These are phyloP conservation scores for Blastobotrys ciferrii DNA, from an alignment of 1,139 yeast species.

Conservation along the genomic window DNA sequence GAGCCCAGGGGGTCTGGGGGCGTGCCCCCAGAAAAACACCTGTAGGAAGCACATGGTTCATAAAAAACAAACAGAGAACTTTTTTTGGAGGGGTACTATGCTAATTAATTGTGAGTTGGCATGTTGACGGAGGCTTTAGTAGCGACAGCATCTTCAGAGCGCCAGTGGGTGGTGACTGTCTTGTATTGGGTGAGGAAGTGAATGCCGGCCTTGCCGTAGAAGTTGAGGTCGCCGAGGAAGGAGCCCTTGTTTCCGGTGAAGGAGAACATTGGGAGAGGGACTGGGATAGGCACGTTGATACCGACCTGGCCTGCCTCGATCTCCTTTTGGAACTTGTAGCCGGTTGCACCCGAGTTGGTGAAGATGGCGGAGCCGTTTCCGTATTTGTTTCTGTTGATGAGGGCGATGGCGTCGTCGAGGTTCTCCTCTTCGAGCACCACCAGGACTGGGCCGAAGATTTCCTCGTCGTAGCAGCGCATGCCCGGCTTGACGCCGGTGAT, in stretches of 20 bases:
- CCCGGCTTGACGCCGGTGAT: slow-evolving; percentile 64
- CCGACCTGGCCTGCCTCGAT: slow-evolving; percentile 80
- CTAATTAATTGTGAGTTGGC: slow-evolving; percentile 28
- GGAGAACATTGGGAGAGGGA: slow-evolving; percentile 78
- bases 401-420: slow-evolving; percentile 67
- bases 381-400: slow-evolving; percentile 63
- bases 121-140: slow-evolving; percentile 56
- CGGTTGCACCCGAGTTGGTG: slow-evolving; percentile 66
- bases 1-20: too few relatives aligned
- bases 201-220: slow-evolving; percentile 74
- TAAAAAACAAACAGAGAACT: too few relatives aligned
- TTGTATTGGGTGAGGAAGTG: slow-evolving; percentile 73
- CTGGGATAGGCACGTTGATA: slow-evolving; percentile 80
- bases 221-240: slow-evolving; percentile 75
- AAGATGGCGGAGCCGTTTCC: slow-evolving; percentile 76
- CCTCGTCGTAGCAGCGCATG: slow-evolving; percentile 70
- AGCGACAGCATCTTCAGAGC: slow-evolving; percentile 52
- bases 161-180: slow-evolving; percentile 73
- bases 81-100: background rate
- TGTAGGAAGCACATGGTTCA: too few relatives aligned
- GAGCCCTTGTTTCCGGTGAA: slow-evolving; percentile 79
- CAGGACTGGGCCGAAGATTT: slow-evolving; percentile 75
- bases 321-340: slow-evolving; percentile 67
- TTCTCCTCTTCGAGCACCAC: slow-evolving; percentile 63
- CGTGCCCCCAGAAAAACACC: too few relatives aligned